These are phyloP conservation scores for Fomitiporia mediterranea DNA, from an alignment of 1,284 basidiomycete genomes.

Conservation along the genomic window DNA sequence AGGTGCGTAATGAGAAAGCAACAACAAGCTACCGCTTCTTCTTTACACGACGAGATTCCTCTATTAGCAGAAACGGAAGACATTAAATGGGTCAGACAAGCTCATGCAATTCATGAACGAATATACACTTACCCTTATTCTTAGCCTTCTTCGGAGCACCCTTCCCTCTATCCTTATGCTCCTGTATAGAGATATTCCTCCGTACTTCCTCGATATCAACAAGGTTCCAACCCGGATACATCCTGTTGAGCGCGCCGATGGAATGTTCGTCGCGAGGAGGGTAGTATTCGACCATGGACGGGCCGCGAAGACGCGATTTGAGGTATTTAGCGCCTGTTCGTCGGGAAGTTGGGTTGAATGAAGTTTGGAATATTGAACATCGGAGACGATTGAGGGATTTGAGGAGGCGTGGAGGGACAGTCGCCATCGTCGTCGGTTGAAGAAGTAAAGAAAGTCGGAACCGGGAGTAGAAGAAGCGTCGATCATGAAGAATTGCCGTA, in stretches of 20 bases:
- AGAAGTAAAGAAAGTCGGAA: too few species aligned
- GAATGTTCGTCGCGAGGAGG: slow-evolving; percentile 44
- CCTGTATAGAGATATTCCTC: slow-evolving; percentile 61
- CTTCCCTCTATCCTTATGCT: slow-evolving; percentile 70
- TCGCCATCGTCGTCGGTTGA: slow-evolving; percentile 4
- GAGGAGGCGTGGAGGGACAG: slow-evolving; percentile 35
- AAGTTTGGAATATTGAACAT: slow-evolving; percentile 75
- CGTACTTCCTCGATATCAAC: slow-evolving; percentile 60
- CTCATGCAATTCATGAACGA: not conserved
- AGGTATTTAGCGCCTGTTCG: slow-evolving; percentile 87
- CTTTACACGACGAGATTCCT: slow-evolving; percentile 3
- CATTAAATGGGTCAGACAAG: not conserved
- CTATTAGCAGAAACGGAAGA: not conserved
- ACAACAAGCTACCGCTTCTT: slow-evolving; percentile 3
- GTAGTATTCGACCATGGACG: slow-evolving; percentile 77
- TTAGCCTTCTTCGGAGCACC: slow-evolving; percentile 77
- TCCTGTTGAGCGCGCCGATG: slow-evolving; percentile 44
- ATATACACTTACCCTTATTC: slow-evolving; percentile 45
- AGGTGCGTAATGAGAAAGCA: not conserved
- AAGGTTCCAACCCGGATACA: slow-evolving; percentile 53
- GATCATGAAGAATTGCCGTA: not conserved
- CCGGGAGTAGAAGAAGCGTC: not conserved
- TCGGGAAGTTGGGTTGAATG: slow-evolving; percentile 72
- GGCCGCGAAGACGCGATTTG: slow-evolving; percentile 67
- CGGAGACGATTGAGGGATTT: slow-evolving; percentile 53